These are phyloP conservation scores for Proteromonas lacertae DNA, from an alignment of 352 stramenopile genomes.

Conservation along the genomic window DNA sequence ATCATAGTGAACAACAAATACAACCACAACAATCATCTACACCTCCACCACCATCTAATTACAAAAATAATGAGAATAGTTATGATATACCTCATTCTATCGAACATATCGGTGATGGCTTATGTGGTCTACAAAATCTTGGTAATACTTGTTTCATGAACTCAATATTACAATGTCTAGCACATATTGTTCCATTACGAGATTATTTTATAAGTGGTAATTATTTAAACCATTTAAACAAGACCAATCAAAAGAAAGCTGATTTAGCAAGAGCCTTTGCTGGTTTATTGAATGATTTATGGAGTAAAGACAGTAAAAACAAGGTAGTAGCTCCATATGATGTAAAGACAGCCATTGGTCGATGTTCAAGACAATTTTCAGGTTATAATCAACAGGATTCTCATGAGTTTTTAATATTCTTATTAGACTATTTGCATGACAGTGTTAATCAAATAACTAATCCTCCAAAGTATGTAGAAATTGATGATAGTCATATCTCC, in stretches of 20 bases:
- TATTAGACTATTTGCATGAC: conserved; percentile 89
- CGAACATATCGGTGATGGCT: too few relatives aligned
- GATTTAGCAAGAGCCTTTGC: conserved; percentile 71
- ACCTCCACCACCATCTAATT: too few relatives aligned
- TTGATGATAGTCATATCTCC: conserved; percentile 48
- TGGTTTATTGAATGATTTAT: conserved; percentile 61
- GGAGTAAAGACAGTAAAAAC: conserved; percentile 61
- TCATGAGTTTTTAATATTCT: conserved; percentile 64
- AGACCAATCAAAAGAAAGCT: conserved; percentile 65
- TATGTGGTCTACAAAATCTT: conserved; percentile 40
- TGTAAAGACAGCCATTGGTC: conserved; percentile 44
- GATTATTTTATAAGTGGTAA: conserved; percentile 61
- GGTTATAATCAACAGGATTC: conserved; percentile 88
- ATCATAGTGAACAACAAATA: too few relatives aligned
- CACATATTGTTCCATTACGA: conserved; percentile 51
- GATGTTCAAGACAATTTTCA: conserved; percentile 73
- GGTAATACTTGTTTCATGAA: too few relatives aligned
- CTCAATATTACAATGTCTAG: conserved; percentile 50
- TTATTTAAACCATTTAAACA: conserved; percentile 44
- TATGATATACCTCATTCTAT: too few relatives aligned
- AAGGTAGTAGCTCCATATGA: conserved; percentile 26
- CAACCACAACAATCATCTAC: too few relatives aligned
- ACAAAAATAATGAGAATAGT: too few relatives aligned
- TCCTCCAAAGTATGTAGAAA: conserved; percentile 15
- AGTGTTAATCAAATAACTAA: conserved; percentile 75